Evolutionary conservation across 1,139 yeast genomes (phyloP).

Genomic region (Suhomyces coccinellae): DNA sequence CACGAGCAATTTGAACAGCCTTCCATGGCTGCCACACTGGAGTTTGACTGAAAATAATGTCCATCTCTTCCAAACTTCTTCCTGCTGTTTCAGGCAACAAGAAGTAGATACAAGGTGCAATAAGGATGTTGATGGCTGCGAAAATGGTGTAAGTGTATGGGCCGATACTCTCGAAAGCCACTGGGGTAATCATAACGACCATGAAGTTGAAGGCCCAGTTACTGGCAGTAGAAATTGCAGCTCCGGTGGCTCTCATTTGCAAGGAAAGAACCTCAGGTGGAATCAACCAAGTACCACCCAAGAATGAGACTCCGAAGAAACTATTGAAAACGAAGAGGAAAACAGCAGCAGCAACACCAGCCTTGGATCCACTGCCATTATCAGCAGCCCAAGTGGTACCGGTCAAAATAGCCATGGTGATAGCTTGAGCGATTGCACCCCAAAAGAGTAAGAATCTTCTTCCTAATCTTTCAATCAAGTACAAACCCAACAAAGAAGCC

Average conservation of each 20-base stretch:
- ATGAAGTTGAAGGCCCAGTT: constrained; percentile 40
- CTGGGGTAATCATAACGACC: constrained; percentile 41
- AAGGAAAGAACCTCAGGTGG: constrained; percentile 39
- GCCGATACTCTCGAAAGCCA: constrained; percentile 32
- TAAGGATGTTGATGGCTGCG: constrained; percentile 42
- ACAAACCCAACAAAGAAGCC: constrained; percentile 82
- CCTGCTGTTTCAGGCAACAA: constrained; percentile 65
- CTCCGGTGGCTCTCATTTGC: constrained; percentile 36
- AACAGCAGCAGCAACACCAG: constrained; percentile 37
- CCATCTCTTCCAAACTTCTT: constrained; percentile 60
- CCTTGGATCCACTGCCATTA: constrained; percentile 12
- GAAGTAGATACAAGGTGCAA: constrained; percentile 56
- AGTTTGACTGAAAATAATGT: constrained; percentile 51
- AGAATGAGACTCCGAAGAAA: constrained; percentile 33
- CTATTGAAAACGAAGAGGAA: constrained; percentile 39
- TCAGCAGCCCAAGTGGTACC: constrained; percentile 31
- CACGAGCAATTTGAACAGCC: constrained; percentile 37
- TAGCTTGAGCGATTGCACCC: constrained; percentile 53
- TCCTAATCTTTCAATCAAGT: constrained; percentile 78
- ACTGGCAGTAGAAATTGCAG: constrained; percentile 38
- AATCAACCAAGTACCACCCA: constrained; percentile 29
- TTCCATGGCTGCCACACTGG: constrained; percentile 40
- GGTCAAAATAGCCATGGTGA: constrained; percentile 34
- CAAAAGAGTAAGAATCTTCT: constrained; percentile 65
- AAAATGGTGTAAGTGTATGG: constrained; percentile 37